A percentile compares a stretch with the other conserved stretches of the same genome.
Conservation (phyloP, 495 filamentous ascomycete species). For the Penicillium cosmopolitanum region DNA sequence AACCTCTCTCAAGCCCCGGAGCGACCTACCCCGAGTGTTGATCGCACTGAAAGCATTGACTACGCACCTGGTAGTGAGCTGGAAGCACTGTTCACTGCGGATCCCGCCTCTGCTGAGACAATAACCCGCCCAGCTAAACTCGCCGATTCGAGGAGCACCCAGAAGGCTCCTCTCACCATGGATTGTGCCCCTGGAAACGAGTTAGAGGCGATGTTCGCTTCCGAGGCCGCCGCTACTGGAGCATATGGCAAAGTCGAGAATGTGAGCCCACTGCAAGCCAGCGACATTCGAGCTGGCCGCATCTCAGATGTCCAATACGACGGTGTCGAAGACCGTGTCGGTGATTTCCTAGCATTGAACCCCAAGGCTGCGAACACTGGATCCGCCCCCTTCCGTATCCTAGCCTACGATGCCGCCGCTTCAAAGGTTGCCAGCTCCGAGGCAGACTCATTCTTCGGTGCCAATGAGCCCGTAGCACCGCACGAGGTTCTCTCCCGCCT, state of each 20-base stretch:
- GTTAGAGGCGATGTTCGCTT: constrained; percentile 16
- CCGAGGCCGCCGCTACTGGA: constrained; percentile 11
- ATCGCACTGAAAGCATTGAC: background rate
- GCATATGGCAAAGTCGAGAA: constrained; percentile 34
- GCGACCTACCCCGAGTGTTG: background rate
- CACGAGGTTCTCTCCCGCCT: constrained; percentile 68
- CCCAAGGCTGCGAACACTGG: background rate
- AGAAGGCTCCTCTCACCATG: constrained; percentile 7
- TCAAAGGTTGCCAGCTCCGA: constrained; percentile 63
- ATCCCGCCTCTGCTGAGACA: constrained; percentile 8
- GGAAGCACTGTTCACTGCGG: constrained; percentile 11
- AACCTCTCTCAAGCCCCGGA: background rate
- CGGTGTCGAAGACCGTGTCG: constrained; percentile 21
- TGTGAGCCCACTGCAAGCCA: constrained; percentile 48
- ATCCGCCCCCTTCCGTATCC: constrained; percentile 65
- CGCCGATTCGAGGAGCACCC: background rate
- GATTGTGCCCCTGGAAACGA: constrained; percentile 17
- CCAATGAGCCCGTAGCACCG: constrained; percentile 51
- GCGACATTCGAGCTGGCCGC: constrained; percentile 53
- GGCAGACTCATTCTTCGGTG: constrained; percentile 59
- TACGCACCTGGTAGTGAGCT: constrained; percentile 19
- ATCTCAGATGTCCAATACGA: constrained; percentile 39
- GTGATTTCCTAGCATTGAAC: constrained; percentile 18
- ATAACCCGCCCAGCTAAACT: background rate
- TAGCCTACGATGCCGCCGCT: constrained; percentile 72